Base-by-base conservation (phyloP, 306 rosid genomes). In the Dicorynia guianensis region DNA sequence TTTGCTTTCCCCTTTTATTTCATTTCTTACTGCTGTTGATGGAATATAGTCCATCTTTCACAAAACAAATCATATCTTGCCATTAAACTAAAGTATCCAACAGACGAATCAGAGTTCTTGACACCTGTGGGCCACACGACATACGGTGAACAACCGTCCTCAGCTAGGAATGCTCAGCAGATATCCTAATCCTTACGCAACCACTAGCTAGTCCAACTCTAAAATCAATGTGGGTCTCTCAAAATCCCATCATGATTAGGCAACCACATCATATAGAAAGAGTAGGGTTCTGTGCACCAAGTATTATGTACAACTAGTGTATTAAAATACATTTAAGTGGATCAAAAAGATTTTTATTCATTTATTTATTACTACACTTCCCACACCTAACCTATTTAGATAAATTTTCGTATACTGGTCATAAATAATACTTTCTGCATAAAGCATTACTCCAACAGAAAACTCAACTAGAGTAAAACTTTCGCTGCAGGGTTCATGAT, bases 31-130 rank as follows among this genome's bases (percentile, higher is more conserved):
- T 63, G 75, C n/a, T 38, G 59, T 66, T 8, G 52, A 71, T 63
- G 69, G 69, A 75, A 76, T 39, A 63, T 61, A 73, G 68, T 55
- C 85, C 71, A 79, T 49, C 52, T 57, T 56, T 57, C 44, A n/a
- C 40, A 20, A 59, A 71, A 59, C 57, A 64, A 35, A n/a, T 68
- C 40, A 48, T 76, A 38, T 12, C 44, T 48, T 71, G 15, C 72
- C 35, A 64, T 18, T 40, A 65, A 81, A 48, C n/a, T 65, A 63
- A 63, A 68, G 17, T 30, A 71, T 11, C 19, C 40, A 42, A 40
- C 20, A 75, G 47, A 63, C 47, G 62, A 9, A 63, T 40, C 60
- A 79, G 54, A 59, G 70, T 46, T 58, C 67, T 59, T 63, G 25
- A 25, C 6, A 33, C 60, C 53, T 65, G 20, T 63, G 75, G 65